A percentile compares a stretch with the other conserved stretches of the same genome.
phyloP scores from a whole-genome alignment of 805 yeast genomes.

The Wickerhamia fluorescens region DNA sequence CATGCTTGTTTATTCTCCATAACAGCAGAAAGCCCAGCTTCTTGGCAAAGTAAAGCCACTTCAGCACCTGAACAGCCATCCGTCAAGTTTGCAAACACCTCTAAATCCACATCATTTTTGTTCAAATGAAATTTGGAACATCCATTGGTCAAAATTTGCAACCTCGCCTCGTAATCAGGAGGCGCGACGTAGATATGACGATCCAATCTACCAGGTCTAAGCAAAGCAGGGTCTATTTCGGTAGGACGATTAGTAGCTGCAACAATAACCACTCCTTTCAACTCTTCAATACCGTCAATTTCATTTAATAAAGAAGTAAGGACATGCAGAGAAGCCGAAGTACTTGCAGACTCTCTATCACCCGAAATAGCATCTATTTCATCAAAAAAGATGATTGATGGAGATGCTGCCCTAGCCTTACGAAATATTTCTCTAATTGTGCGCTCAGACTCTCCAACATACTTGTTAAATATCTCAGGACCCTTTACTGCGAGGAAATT shows the following conservation, averaged over 20 bases:
- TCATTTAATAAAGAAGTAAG: slow-evolving; percentile 87
- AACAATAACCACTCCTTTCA: slow-evolving; percentile 86
- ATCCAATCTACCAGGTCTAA: slow-evolving; percentile 94
- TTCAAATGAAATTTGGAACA: slow-evolving; percentile 55
- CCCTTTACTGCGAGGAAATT: slow-evolving; percentile 95
- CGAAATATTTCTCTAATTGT: slow-evolving; percentile 91
- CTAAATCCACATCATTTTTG: slow-evolving; percentile 32
- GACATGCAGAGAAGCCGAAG: slow-evolving; percentile 76
- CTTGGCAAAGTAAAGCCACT: slow-evolving; percentile 84
- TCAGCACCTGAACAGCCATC: slow-evolving; percentile 98
- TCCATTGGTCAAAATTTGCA: slow-evolving; percentile 68
- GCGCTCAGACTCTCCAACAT: slow-evolving; percentile 91
- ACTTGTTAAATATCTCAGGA: slow-evolving; percentile 91
- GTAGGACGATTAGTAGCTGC: slow-evolving; percentile 98
- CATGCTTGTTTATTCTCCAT: slow-evolving; percentile 62
- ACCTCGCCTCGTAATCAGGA: slow-evolving; percentile 76
- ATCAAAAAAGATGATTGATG: slow-evolving; percentile 90
- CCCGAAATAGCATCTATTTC: slow-evolving; percentile 92
- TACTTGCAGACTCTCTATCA: slow-evolving; percentile 53
- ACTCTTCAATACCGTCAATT: slow-evolving; percentile 94
- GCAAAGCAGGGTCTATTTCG: slow-evolving; percentile 82
- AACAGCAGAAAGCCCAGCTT: slow-evolving; percentile 91
- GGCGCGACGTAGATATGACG: slow-evolving; percentile 90
- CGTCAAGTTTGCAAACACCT: slow-evolving; percentile 44
- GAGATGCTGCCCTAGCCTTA: slow-evolving; percentile 91